These are phyloP conservation scores for Dendrocalamus sinicus DNA, from an alignment of 176 grass and related monocot genomes.

Conservation along the genomic window DNA sequence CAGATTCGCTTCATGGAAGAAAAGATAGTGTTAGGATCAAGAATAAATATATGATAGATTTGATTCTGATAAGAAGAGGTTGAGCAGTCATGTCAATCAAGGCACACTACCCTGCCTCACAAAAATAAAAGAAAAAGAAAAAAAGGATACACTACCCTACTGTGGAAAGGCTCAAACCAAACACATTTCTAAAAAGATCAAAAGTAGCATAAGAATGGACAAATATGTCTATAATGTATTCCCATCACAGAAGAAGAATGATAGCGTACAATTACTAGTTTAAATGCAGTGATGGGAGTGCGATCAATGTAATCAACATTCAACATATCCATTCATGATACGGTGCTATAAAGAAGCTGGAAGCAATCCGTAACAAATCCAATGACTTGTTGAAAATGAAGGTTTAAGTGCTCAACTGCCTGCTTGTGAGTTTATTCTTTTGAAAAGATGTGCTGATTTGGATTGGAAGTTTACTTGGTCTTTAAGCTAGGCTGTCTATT, in stretches of 20 bases:
- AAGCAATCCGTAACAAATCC: conserved; percentile 30
- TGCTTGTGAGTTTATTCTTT: conserved; percentile 13
- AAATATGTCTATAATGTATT: not conserved
- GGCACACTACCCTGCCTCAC: not conserved
- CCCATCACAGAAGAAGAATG: not conserved
- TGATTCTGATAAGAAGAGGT: not conserved
- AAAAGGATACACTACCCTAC: not conserved
- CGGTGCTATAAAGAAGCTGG: conserved; percentile 21
- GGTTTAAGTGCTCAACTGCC: not conserved
- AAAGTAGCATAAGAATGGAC: not conserved
- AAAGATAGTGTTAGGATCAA: conserved; percentile 8
- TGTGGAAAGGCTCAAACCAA: not conserved
- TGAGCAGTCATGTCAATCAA: not conserved
- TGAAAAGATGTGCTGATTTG: not conserved
- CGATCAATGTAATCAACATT: not conserved
- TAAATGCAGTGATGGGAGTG: conserved; percentile 17
- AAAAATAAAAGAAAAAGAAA: not conserved
- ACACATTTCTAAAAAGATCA: not conserved
- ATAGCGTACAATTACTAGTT: conserved; percentile 22
- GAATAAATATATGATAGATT: not conserved
- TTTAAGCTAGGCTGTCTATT: conserved; percentile 12
- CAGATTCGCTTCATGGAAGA: conserved; percentile 45
- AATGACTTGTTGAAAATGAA: conserved; percentile 24
- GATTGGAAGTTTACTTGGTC: not conserved
- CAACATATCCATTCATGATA: conserved; percentile 7